Percentiles rank a stretch among this genome's conserved stretches.
Conservation (phyloP, 1,284 basidiomycete species). For the Mycosarcoma mackinlayi region DNA sequence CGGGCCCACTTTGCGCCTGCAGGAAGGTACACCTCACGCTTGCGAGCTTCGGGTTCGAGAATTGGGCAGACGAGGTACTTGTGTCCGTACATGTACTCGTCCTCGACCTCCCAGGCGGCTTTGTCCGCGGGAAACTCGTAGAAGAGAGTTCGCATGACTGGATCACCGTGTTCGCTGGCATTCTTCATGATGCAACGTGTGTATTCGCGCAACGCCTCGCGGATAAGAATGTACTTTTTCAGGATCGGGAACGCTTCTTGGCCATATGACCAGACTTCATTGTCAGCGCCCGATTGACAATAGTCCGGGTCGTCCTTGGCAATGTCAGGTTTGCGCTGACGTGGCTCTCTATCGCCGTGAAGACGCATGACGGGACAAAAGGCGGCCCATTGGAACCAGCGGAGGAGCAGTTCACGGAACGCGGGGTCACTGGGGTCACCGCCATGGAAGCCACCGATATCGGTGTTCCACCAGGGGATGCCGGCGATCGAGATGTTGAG, state of each 20-base stretch:
- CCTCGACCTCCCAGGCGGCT: slow-evolving; percentile 22
- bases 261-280: slow-evolving; percentile 33
- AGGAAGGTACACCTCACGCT: slow-evolving; percentile 19
- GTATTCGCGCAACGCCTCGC: slow-evolving; percentile 23
- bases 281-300: slow-evolving; percentile 25
- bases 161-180: slow-evolving; percentile 18
- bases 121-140: slow-evolving; percentile 24
- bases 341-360: slow-evolving; percentile 35
- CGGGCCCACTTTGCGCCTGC: slow-evolving; percentile 11
- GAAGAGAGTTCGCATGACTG: slow-evolving; percentile 27
- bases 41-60: not conserved
- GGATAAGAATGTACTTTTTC: slow-evolving; percentile 18
- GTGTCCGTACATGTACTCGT: slow-evolving; percentile 35
- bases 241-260: slow-evolving; percentile 14
- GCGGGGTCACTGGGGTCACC: slow-evolving; percentile 24
- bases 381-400: slow-evolving; percentile 42
- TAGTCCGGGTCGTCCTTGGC: slow-evolving; percentile 17
- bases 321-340: slow-evolving; percentile 17
- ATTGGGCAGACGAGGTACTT: slow-evolving; percentile 31
- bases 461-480: slow-evolving; percentile 39
- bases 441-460: slow-evolving; percentile 42
- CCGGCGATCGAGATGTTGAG: slow-evolving; percentile 22
- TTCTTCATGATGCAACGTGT: slow-evolving; percentile 6
- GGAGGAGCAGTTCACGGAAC: slow-evolving; percentile 24
- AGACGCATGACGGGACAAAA: slow-evolving; percentile 38